Evolutionary conservation across 495 filamentous ascomycete species (phyloP), one percentile per base, ranked within the genome.

Genomic region (Podospora comata): DNA sequence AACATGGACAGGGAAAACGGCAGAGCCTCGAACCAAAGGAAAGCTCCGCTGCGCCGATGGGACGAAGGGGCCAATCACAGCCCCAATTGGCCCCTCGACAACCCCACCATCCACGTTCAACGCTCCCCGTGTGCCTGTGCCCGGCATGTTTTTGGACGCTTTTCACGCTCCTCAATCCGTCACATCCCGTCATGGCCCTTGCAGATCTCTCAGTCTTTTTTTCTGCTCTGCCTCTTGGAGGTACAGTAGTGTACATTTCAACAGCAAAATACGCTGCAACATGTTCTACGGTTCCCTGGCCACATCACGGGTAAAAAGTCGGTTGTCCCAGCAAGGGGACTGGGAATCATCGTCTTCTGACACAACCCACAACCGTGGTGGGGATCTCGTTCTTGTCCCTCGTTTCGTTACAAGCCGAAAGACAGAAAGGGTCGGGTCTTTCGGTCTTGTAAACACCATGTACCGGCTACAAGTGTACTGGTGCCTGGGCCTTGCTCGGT

Each of bases 121-220:
- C 28, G 34, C 61, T 27, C 62, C 57, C 19, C 30, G 27, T 63
- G 57, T 61, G 59, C 48, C 19, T 63, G 57, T 61, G 59, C 48
- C 19, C 34, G 23, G 19, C 15, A 44, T 34, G 27, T n/a, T 48
- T 63, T 44, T 62, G 15, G 60, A 62, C 60, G 60, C 20, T 23
- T 59, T 32, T 3, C 30, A 32, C 30, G 30, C 30, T 32, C 30
- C 54, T 23, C 20, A 16, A 61, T 64, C 67, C 72, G 71, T 73
- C 71, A 69, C 65, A 65, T 62, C 68, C 72, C 72, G 70, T 70
- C 72, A 71, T 67, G 62, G 62, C 53, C 54, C 34, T 60, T 70
- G 55, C 60, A 65, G 34, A 70, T 70, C 60, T 30, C 55, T 64
- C 59, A 54, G 23, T 39, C 32, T 64, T 20, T 26, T 62, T 26